phyloP scores from a whole-genome alignment of 805 yeast species.

The Cyberlindnera xylosilytica region DNA sequence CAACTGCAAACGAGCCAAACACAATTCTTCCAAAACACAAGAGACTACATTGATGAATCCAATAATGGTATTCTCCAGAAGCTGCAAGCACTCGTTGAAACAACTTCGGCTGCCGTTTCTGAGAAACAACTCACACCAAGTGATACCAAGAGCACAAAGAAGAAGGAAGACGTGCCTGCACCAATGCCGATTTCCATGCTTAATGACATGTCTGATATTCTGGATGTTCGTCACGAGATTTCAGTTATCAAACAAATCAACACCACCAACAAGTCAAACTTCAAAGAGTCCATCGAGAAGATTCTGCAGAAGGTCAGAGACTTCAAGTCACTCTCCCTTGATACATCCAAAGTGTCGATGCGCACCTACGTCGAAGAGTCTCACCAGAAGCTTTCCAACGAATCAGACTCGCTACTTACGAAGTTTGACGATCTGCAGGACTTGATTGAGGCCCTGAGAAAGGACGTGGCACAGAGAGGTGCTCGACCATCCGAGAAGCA shows the following conservation, averaged over 20 bases:
- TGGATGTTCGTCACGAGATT: constrained; percentile 55
- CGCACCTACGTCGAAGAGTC: constrained; percentile 73
- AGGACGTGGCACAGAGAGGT: constrained; percentile 90
- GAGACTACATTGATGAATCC: constrained; percentile 26
- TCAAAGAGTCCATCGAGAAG: constrained; percentile 41
- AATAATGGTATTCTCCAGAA: constrained; percentile 18
- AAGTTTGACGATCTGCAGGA: constrained; percentile 91
- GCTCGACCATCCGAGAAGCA: constrained; percentile 78
- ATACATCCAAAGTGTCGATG: constrained; percentile 31
- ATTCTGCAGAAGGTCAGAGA: constrained; percentile 45
- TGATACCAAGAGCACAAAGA: neutral
- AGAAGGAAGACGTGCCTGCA: neutral
- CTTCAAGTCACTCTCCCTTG: constrained; percentile 49
- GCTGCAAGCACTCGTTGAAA: constrained; percentile 15
- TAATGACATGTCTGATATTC: constrained; percentile 24
- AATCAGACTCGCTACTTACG: constrained; percentile 70
- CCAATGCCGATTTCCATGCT: constrained; percentile 3
- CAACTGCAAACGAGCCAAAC: constrained; percentile 14
- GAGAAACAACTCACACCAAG: neutral
- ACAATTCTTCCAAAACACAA: constrained; percentile 17
- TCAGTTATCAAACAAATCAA: constrained; percentile 58
- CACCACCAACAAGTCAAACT: constrained; percentile 36
- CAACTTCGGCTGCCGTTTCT: constrained; percentile 4
- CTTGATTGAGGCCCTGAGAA: constrained; percentile 79
- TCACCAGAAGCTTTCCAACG: constrained; percentile 67